Percentiles rank a stretch among this genome's conserved stretches.
Conservation (phyloP, 768 basidiomycete species). For the Panaeolus papilionaceus region DNA sequence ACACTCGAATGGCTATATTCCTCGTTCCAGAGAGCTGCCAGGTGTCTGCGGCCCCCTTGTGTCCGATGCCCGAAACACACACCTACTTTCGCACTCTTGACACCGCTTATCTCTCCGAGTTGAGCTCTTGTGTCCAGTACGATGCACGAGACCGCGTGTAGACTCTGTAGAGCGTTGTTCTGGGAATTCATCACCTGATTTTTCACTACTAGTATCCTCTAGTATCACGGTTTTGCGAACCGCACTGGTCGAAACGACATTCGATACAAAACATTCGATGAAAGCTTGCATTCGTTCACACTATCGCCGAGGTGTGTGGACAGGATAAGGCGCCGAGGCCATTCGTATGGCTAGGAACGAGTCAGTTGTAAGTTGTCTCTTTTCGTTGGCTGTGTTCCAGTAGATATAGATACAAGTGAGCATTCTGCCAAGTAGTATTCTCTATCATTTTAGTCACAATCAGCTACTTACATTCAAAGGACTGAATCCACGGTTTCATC, state of each 20-base stretch:
- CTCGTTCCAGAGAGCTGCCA: background rate
- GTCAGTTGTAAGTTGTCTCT: background rate
- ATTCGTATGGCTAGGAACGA: constrained; percentile 12
- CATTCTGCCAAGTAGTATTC: constrained; percentile 2
- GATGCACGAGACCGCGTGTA: background rate
- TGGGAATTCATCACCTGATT: background rate
- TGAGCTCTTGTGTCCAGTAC: background rate
- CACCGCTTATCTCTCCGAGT: constrained; percentile 6
- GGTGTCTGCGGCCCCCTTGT: background rate
- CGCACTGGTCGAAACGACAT: background rate
- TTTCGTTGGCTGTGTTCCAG: background rate
- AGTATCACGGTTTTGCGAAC: background rate
- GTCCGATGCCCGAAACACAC: background rate
- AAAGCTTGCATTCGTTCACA: background rate
- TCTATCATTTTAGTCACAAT: background rate
- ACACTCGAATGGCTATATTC: background rate
- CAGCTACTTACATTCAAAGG: background rate
- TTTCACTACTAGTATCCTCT: background rate
- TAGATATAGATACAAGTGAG: background rate
- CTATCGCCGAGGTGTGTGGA: background rate
- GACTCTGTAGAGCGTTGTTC: background rate
- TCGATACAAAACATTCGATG: background rate
- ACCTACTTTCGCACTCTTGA: background rate
- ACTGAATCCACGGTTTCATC: constrained; percentile 5
- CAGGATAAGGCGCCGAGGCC: background rate